Evolutionary conservation across 257 asterid genomes (phyloP).

Genomic region (Penstemon eatonii): DNA sequence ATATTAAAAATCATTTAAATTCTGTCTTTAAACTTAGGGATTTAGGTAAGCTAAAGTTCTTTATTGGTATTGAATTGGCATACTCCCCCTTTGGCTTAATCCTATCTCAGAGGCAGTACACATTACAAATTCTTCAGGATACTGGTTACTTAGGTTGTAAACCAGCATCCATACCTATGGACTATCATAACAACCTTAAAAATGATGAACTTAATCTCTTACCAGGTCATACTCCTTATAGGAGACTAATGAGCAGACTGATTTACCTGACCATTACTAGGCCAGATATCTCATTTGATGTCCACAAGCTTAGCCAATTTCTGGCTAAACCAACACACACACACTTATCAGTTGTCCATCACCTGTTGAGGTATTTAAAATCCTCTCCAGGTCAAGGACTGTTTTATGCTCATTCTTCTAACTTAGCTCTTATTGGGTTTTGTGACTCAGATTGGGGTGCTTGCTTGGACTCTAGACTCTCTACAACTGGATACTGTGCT

Average conservation of each 20-base stretch:
- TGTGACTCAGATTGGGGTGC: not conserved
- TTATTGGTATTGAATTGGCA: not conserved
- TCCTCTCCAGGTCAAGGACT: not conserved
- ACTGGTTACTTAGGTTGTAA: not conserved
- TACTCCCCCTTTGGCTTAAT: not conserved
- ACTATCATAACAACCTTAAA: too few relatives aligned
- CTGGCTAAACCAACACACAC: too few relatives aligned
- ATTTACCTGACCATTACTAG: too few relatives aligned
- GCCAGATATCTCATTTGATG: too few relatives aligned
- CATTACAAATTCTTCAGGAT: not conserved
- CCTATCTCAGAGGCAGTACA: not conserved
- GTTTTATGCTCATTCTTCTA: not conserved
- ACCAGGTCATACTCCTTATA: too few relatives aligned
- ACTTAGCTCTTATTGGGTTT: too few relatives aligned
- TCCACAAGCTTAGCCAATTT: too few relatives aligned
- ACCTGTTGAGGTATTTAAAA: not conserved
- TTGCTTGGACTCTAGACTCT: not conserved
- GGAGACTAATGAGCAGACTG: too few relatives aligned
- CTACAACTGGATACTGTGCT: not conserved
- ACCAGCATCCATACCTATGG: not conserved
- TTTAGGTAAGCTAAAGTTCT: too few relatives aligned
- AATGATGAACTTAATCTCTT: too few relatives aligned
- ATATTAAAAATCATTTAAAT: too few relatives aligned
- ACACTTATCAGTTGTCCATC: not conserved
- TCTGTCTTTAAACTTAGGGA: too few relatives aligned